Evolutionary conservation across 805 yeast genomes (phyloP), one percentile per base, ranked within the genome.

Genomic region (Starmerella stigmatis): DNA sequence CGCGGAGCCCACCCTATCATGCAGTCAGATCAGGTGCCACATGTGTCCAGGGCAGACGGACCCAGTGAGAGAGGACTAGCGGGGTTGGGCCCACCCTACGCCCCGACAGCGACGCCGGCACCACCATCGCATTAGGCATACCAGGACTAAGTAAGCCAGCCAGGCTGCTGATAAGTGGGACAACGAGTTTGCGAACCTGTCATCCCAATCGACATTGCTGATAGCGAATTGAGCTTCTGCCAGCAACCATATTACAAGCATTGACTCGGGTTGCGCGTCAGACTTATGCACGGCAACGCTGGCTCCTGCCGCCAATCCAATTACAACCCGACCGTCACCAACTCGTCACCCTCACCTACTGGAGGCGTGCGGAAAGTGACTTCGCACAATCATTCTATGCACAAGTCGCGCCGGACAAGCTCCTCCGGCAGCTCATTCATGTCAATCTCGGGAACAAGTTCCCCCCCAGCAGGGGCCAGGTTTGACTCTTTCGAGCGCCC

Each of bases 221-320:
- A n/a, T n/a, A n/a, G n/a, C n/a, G n/a, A n/a, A n/a, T n/a, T n/a
- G n/a, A n/a, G n/a, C n/a, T n/a, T n/a, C n/a, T n/a, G n/a, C n/a
- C n/a, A n/a, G n/a, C n/a, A n/a, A n/a, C n/a, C n/a, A n/a, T n/a
- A n/a, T n/a, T n/a, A n/a, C n/a, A n/a, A n/a, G n/a, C n/a, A n/a
- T n/a, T n/a, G n/a, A n/a, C n/a, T n/a, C n/a, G n/a, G n/a, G n/a
- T 22, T 32, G 35, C 19, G 15, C 8, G 7, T 33, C 20, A 27
- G 16, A 5, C 23, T 38, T 38, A 27, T 38, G 31, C 41, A 25
- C 33, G 17, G 33, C 32, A 38, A 38, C 41, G 33, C 41, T n/a
- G 41, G 33, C 33, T 26, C 41, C 8, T 10, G 13, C n/a, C 41
- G 33, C 16, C 30, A 15, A 16, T 5, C 30, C 19, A 17, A 19